A percentile compares a stretch with the other conserved stretches of the same genome.
These are phyloP conservation scores for Saccharomycodes ludwigii DNA, from an alignment of 805 yeast species.

Conservation along the genomic window DNA sequence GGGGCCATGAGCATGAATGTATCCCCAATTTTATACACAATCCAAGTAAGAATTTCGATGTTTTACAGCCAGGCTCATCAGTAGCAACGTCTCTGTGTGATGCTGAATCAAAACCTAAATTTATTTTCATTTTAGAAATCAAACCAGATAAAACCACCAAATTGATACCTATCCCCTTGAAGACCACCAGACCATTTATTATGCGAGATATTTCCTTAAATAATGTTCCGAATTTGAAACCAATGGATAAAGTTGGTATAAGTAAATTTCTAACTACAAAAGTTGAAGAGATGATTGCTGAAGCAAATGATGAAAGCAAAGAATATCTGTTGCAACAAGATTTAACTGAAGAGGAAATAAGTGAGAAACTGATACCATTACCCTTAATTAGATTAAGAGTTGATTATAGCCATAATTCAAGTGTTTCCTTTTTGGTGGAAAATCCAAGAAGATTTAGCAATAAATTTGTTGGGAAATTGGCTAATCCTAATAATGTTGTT, in stretches of 20 bases:
- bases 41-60: constrained; percentile 47
- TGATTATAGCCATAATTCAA: constrained; percentile 44
- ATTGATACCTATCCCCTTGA: constrained; percentile 28
- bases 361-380: constrained; percentile 37
- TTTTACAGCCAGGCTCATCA: constrained; percentile 87
- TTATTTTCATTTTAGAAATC: constrained; percentile 59
- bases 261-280: constrained; percentile 44
- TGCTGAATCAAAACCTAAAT: constrained; percentile 68
- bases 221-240: constrained; percentile 39
- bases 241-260: constrained; percentile 53
- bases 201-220: constrained; percentile 52
- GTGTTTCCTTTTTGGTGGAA: constrained; percentile 70
- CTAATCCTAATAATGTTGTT: constrained; percentile 80
- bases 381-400: constrained; percentile 77
- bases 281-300: constrained; percentile 54
- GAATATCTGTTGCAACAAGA: constrained; percentile 13
- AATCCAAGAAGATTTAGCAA: constrained; percentile 83
- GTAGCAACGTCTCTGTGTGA: constrained; percentile 84
- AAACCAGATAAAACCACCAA: constrained; percentile 48
- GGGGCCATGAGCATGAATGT: constrained; percentile 99
- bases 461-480: constrained; percentile 80
- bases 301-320: constrained; percentile 42
- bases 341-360: constrained; percentile 7
- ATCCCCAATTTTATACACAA: constrained; percentile 54
- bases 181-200: constrained; percentile 71